These are phyloP conservation scores for Mytilinidion resinicola DNA, from an alignment of 495 filamentous ascomycete species.

Conservation along the genomic window DNA sequence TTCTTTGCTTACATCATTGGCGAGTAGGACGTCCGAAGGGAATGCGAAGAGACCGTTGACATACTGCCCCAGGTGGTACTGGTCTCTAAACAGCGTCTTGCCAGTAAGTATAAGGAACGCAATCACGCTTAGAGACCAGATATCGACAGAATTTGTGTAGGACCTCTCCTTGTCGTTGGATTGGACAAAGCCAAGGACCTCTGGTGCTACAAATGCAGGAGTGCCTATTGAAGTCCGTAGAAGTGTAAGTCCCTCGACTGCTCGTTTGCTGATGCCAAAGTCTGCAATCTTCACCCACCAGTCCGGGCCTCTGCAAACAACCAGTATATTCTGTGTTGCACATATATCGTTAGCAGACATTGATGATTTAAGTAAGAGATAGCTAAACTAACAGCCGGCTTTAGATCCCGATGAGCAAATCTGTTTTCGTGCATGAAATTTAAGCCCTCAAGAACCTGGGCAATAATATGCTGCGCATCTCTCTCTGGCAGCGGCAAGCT, in stretches of 20 bases:
- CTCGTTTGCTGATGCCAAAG: constrained; percentile 13
- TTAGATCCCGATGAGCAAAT: constrained; percentile 47
- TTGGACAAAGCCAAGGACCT: neutral
- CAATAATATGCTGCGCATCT: constrained; percentile 36
- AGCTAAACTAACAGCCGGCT: constrained; percentile 38
- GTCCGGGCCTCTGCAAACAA: neutral
- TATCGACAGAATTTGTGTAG: constrained; percentile 5
- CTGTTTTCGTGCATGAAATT: constrained; percentile 43
- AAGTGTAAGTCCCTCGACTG: too few species aligned
- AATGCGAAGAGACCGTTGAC: neutral
- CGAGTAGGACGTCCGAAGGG: neutral
- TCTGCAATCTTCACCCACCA: constrained; percentile 20
- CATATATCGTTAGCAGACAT: neutral
- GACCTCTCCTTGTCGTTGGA: neutral
- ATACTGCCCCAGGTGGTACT: neutral
- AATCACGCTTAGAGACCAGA: constrained; percentile 17
- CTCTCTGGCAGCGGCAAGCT: constrained; percentile 30
- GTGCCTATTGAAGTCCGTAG: too few species aligned
- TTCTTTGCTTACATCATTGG: neutral
- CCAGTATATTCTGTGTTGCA: neutral
- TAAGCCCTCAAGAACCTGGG: constrained; percentile 43
- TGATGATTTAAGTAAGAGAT: neutral
- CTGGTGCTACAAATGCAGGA: too few species aligned
- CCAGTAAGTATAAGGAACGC: constrained; percentile 7
- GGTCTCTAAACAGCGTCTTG: neutral